A percentile compares a stretch with the other conserved stretches of the same genome.
Conservation (phyloP, 768 basidiomycete genomes). For the Lactifluus piperatus region DNA sequence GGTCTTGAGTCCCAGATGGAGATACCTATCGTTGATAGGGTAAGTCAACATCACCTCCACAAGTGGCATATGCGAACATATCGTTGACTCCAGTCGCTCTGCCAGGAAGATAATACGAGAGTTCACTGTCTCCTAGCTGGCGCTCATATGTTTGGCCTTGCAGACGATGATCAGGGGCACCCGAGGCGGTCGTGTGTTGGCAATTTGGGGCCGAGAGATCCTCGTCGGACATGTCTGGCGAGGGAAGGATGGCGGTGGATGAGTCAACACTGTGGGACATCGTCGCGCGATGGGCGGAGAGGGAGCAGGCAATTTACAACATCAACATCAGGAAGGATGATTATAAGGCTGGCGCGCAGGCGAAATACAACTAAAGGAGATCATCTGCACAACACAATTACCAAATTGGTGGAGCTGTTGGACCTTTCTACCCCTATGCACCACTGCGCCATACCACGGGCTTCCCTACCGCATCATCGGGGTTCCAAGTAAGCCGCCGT, state of each 20-base stretch:
- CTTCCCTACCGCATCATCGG: too few relatives aligned
- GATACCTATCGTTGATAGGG: slow-evolving; percentile 45
- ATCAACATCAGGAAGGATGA: too few relatives aligned
- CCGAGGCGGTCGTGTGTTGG: not conserved
- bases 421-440: too few relatives aligned
- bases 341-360: not conserved
- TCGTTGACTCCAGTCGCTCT: slow-evolving; percentile 80
- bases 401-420: too few relatives aligned
- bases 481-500: too few relatives aligned
- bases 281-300: not conserved
- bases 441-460: too few relatives aligned
- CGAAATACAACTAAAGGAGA: too few relatives aligned
- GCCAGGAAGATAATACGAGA: slow-evolving; percentile 72
- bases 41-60: not conserved
- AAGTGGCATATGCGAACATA: slow-evolving; percentile 43
- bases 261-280: not conserved
- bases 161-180: not conserved
- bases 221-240: slow-evolving; percentile 8
- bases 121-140: slow-evolving; percentile 63
- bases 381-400: too few relatives aligned
- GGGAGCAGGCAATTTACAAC: not conserved
- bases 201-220: not conserved
- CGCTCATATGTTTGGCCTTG: slow-evolving; percentile 34
- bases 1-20: slow-evolving; percentile 61
- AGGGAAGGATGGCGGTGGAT: not conserved